A percentile compares a stretch with the other conserved stretches of the same genome.
Evolutionary conservation across 208 protist genomes (phyloP).

Genomic region (Wallacemonas collosoma): DNA sequence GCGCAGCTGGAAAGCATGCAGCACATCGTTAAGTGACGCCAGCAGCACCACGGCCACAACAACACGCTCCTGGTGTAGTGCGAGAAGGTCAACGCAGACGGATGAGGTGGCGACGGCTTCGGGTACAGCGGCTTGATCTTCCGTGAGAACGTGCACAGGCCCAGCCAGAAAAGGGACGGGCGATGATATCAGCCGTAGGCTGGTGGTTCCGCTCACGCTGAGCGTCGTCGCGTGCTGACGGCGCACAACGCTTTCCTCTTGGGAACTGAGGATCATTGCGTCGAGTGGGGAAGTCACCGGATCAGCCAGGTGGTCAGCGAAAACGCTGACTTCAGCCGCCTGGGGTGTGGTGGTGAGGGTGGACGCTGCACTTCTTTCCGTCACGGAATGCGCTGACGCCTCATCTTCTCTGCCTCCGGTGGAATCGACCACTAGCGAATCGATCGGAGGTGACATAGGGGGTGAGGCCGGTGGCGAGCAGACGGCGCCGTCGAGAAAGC

Average conservation of each 20-base stretch:
- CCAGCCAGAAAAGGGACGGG: conserved; percentile 5
- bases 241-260: neutral
- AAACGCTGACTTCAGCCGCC: neutral
- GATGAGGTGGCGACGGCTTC: conserved; percentile 10
- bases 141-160: neutral
- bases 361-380: too few species aligned
- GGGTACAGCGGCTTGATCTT: conserved; percentile 2
- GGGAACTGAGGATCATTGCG: neutral
- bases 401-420: neutral
- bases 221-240: neutral
- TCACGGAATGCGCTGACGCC: too few species aligned
- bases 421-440: neutral
- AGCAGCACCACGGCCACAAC: conserved; percentile 41
- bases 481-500: conserved; percentile 38
- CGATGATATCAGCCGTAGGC: neutral
- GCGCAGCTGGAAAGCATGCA: conserved; percentile 62
- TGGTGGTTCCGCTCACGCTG: neutral
- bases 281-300: neutral
- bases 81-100: conserved; percentile 23
- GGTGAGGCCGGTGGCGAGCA: conserved; percentile 1
- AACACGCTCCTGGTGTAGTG: conserved; percentile 33
- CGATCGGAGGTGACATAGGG: neutral
- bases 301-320: neutral
- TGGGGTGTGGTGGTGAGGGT: too few species aligned
- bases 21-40: conserved; percentile 54